phyloP scores from a whole-genome alignment of 1,139 yeast genomes.

The Zygosaccharomyces sapae region DNA sequence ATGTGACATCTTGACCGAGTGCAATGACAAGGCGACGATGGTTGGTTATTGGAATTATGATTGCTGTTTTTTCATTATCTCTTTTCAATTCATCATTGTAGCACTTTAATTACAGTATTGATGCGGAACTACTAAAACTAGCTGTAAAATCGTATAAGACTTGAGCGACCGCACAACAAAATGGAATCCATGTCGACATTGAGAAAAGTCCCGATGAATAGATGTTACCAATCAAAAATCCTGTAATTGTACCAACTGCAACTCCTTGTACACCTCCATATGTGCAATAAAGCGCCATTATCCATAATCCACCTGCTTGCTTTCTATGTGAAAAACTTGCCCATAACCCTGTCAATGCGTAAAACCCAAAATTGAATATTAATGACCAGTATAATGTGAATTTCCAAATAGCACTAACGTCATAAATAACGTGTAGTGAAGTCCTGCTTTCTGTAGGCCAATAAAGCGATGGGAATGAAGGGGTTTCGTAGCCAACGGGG shows the following conservation, averaged over 20 bases:
- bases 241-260: conserved; percentile 68
- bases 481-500: conserved; percentile 79
- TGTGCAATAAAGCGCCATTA: conserved; percentile 45
- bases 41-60: not conserved
- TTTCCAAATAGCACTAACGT: conserved; percentile 71
- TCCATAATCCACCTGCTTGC: conserved; percentile 40
- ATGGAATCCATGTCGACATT: conserved; percentile 93
- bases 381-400: conserved; percentile 82
- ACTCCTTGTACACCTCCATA: conserved; percentile 64
- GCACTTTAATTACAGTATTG: conserved; percentile 35
- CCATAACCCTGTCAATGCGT: conserved; percentile 58
- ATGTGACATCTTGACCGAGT: not conserved
- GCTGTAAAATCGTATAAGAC: conserved; percentile 64
- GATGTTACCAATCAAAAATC: conserved; percentile 63
- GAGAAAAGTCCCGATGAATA: conserved; percentile 73
- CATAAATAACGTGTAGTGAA: conserved; percentile 59
- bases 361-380: conserved; percentile 60
- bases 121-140: conserved; percentile 54
- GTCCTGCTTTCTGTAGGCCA: conserved; percentile 58
- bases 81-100: not conserved
- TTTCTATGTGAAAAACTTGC: conserved; percentile 54
- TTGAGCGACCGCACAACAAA: conserved; percentile 69
- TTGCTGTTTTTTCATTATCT: not conserved
- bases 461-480: conserved; percentile 73
- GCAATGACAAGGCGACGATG: not conserved